These are phyloP conservation scores for Porcisia deanei DNA, from an alignment of 208 protist genomes.

Conservation along the genomic window DNA sequence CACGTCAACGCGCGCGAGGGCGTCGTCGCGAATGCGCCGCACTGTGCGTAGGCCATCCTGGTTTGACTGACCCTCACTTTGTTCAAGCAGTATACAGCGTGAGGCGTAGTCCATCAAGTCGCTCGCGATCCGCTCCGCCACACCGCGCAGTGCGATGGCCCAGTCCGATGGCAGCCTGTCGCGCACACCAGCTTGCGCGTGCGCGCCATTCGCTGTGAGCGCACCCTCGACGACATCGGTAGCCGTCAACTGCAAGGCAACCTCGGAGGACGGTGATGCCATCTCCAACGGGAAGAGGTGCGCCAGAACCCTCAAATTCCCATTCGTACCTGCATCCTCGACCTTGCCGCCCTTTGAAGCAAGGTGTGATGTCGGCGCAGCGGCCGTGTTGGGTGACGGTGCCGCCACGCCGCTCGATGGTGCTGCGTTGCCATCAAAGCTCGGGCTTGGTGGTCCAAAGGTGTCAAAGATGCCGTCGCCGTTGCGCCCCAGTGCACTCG, in stretches of 20 bases:
- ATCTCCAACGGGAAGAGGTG: neutral
- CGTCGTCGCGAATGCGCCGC: constrained; percentile 11
- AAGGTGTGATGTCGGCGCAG: neutral
- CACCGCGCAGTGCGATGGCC: constrained; percentile 36
- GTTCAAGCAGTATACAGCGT: constrained; percentile 17
- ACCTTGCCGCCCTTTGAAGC: neutral
- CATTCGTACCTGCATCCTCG: neutral
- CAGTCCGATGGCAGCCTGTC: constrained; percentile 41
- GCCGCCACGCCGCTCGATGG: neutral
- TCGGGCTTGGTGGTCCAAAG: neutral
- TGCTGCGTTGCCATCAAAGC: neutral
- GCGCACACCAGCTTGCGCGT: neutral
- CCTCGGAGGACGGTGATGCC: neutral
- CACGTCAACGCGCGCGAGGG: constrained; percentile 11
- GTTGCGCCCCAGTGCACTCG: neutral
- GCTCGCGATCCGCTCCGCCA: constrained; percentile 54
- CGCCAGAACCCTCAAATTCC: neutral
- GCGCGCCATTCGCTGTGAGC: neutral
- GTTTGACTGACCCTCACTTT: constrained; percentile 26
- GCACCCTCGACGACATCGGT: neutral
- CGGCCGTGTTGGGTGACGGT: neutral
- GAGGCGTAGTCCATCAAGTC: constrained; percentile 44
- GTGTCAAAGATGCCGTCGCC: neutral
- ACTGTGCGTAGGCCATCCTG: constrained; percentile 28
- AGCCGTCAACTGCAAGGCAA: neutral